Base-by-base conservation (phyloP, 768 basidiomycete species). In the Epithele typhae region DNA sequence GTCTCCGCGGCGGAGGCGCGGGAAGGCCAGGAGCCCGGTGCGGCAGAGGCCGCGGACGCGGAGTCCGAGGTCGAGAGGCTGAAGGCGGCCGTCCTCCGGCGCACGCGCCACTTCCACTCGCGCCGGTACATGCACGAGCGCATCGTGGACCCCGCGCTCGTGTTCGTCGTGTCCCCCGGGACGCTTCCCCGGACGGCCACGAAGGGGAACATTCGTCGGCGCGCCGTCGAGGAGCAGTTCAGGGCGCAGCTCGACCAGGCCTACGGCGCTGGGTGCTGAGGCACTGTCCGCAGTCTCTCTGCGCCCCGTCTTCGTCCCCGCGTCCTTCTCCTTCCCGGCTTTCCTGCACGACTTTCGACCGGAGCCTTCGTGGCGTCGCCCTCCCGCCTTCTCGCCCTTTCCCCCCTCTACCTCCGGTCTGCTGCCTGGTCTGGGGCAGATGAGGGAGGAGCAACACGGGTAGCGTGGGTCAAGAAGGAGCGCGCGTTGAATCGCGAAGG, bases 61-160 rank as follows among this genome's bases (percentile, higher is more conserved):
- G 73, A 77, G 36, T 67, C 77, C 55, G 76, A 81, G 51, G 68
- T 75, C 45, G 65, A 69, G 54, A 80, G 74, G 59, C 71, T 89
- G 35, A 84, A 78, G 70, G 77, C 76, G 59, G 82, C 84, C 18
- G 81, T 90, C 58, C 73, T 88, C 48, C 79, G 84, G 18, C 82
- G 82, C 56, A 88, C 78, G 8, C 73, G 82, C 19, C 76, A 75
- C 19, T 90, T 89, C 72, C 84, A 90, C 61, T 75, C 74, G 9
- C 72, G 86, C 46, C 75, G 85, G 45, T 90, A 90, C 62, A 67
- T 87, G 41, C 87, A 90, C 64, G 87, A 90, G 62, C 83, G 86
- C 32, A 82, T 90, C 67, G 75, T 73, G 4, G 77, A 73, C 6
- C 55, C 76, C 4, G 73, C 82, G 40, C 76, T 86, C 74, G 75